Evolutionary conservation across 2,329 filamentous ascomycete genomes (phyloP), one percentile per base, ranked within the genome.

Genomic region (Ceratocystis papillata): DNA sequence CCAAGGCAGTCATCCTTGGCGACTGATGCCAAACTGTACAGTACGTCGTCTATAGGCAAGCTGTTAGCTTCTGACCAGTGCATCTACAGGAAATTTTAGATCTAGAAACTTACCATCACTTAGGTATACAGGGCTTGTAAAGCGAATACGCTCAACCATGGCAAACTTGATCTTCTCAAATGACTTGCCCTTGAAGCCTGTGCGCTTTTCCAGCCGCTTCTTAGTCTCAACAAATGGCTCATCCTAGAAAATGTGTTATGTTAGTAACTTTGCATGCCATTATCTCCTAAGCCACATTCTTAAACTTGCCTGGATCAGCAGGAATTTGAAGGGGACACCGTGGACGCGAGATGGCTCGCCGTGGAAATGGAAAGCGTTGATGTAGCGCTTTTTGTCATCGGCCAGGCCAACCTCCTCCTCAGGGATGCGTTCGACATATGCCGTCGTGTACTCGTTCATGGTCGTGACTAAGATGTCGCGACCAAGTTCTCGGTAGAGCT

Each of bases 121-220:
- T 60, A 99, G 79, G 77, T 95, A 95, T 68, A 85, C 82, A 30
- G 91, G 88, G 73, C 88, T 90, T 48, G 88, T 85, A 76, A 89
- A 95, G 53, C 80, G 79, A 63, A 84, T 81, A 74, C 88, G 81
- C 74, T 86, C 80, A 63, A 96, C 83, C 41, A 96, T 77, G 5
- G 91, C 89, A 79, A 99, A 96, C 76, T 95, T 96, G 76, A 99
- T 94, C 80, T 97, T 97, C 76, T 99, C 93, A 71, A 99, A 92
- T 70, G 90, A 90, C 80, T 99, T 99, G 75, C 94, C 95, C 77
- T 96, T 96, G 77, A 99, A 87, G 30, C 92, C 92, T 0, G 90
- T 96, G 67, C 93, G 83, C 75, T 92, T 93, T 71, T 94, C 92
- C 3, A 99, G 79, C n/a, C 94, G 86, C 77, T 96, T 90, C 78